Percentiles rank a stretch among this genome's conserved stretches.
Conservation (phyloP, 306 rosid species). For the Trifolium dubium region DNA sequence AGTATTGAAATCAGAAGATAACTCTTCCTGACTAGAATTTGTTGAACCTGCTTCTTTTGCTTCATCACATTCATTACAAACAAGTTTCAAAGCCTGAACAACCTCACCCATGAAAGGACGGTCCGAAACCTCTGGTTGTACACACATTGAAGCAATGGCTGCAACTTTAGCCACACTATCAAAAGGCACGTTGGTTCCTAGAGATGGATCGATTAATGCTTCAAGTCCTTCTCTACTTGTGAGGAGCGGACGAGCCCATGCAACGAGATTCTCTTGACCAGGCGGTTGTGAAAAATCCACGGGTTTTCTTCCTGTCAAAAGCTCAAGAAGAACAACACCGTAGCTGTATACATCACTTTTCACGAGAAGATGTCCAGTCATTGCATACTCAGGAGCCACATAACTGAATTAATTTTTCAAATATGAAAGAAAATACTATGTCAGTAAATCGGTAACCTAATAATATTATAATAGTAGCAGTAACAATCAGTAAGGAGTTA, state of each 20-base stretch:
- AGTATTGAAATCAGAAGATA: constrained; percentile 53
- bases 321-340: constrained; percentile 97
- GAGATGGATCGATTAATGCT: constrained; percentile 60
- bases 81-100: constrained; percentile 92
- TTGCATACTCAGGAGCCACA: constrained; percentile 98
- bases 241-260: constrained; percentile 94
- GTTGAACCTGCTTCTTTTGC: constrained; percentile 66
- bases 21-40: constrained; percentile 55
- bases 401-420: constrained; percentile 56
- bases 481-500: constrained; percentile 18
- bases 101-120: constrained; percentile 98
- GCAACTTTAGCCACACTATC: constrained; percentile 89
- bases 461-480: constrained; percentile 4
- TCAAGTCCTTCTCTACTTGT: constrained; percentile 81
- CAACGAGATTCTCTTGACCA: constrained; percentile 91
- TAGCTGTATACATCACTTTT: constrained; percentile 98
- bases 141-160: constrained; percentile 99
- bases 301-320: constrained; percentile 86
- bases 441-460: constrained; percentile 3
- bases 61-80: constrained; percentile 76
- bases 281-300: constrained; percentile 94
- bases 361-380: constrained; percentile 98
- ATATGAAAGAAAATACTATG: constrained; percentile 34
- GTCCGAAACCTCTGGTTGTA: constrained; percentile 93
- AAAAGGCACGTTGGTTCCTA: constrained; percentile 62